Evolutionary conservation across 805 yeast species (phyloP), one percentile per base, ranked within the genome.

Genomic region (Kluyveromyces dobzhanskii): DNA sequence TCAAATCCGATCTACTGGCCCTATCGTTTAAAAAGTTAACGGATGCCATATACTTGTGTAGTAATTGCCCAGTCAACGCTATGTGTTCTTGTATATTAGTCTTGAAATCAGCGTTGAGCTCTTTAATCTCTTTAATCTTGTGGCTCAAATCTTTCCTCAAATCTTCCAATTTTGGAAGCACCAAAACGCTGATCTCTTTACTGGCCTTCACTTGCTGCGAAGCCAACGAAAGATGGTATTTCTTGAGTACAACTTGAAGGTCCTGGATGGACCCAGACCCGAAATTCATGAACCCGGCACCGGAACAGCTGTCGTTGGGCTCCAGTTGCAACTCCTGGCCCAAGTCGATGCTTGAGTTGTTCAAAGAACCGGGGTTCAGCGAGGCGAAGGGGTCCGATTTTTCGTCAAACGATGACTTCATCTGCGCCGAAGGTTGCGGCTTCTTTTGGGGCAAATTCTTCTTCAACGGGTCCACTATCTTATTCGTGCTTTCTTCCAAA

Each of bases 241-340:
- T 57, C 75, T 82, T 64, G 45, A 85, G 60, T 17, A 78, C 65
- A 3, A 78, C 75, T 31, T 90, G 90, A 24, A 85, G 66, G 58
- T 85, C 95, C 53, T 80, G 85, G 44, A 86, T 71, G 10, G 92
- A 82, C 9, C 81, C 81, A 38, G 74, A 73, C 30, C 94, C 94
- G 37, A 77, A 69, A 4, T 86, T 85, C 51, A 81, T 65, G 48
- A 85, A 86, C 54, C 67, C 76, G 3, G 64, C 57, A 2, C 61
- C 64, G 12, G 58, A 47, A 5, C 50, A 42, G 12, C 29, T 19
- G 16, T 44, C 50, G 16, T 47, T 42, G 1, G 44, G 37, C 18
- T 42, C 43, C 9, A 41, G 38, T 8, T 42, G 28, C 38, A 44
- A 37, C 4, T 41, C 44, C 3, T 46, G 43, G 11, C 19, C 16